These are phyloP conservation scores for Sporothrix luriei DNA, from an alignment of 2,329 filamentous ascomycete genomes.

Conservation along the genomic window DNA sequence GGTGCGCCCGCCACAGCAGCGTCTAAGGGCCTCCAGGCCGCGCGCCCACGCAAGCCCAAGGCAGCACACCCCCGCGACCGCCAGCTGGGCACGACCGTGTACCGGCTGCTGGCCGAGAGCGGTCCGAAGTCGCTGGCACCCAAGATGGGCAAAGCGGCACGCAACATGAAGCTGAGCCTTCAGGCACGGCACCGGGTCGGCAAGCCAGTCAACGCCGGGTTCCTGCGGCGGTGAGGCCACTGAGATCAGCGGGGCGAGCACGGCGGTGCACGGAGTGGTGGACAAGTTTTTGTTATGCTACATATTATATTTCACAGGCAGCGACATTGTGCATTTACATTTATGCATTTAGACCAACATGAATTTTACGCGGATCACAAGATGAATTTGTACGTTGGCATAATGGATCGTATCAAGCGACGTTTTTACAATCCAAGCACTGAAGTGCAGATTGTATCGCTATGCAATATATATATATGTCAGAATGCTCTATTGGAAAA, in stretches of 20 bases:
- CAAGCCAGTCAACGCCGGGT: conserved; percentile 48
- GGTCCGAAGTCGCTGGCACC: conserved; percentile 55
- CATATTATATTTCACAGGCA: background rate
- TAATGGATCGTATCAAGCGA: background rate
- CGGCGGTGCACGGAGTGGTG: background rate
- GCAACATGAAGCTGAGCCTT: conserved; percentile 50
- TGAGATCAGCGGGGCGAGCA: background rate
- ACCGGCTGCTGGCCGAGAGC: conserved; percentile 52
- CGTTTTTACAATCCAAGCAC: background rate
- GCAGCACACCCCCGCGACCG: conserved; percentile 50
- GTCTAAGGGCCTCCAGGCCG: background rate
- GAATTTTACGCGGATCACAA: background rate
- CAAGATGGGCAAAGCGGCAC: conserved; percentile 49
- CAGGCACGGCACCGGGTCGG: conserved; percentile 49
- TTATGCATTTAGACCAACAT: conserved; percentile 10
- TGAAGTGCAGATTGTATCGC: background rate
- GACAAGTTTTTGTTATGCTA: background rate
- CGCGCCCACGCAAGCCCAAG: conserved; percentile 39
- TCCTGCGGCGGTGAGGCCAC: conserved; percentile 45
- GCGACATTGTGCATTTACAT: conserved; percentile 17
- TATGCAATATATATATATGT: background rate
- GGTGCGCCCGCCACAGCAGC: background rate
- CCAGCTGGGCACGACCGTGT: conserved; percentile 57
- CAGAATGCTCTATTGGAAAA: background rate
- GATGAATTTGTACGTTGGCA: no score